Base-by-base conservation (phyloP, 345 rosid genomes). In the Eutrema japonicum region DNA sequence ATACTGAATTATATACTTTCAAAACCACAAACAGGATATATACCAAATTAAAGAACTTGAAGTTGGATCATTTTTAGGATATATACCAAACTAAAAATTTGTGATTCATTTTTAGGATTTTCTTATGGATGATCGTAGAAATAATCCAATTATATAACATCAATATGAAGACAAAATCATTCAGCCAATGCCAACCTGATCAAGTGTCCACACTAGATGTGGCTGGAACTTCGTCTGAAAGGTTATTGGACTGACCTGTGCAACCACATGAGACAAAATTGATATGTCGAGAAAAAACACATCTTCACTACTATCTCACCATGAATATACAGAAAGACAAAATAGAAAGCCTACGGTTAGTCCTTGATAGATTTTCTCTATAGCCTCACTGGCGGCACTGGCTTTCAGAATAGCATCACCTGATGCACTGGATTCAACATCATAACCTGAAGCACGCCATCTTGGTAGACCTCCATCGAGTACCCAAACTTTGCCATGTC, bases 371-470 rank as follows among this genome's bases (percentile, higher is more conserved):
- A 86, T 90, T 89, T 90, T 96, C 81, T 88, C 93, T 66, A 96
- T 88, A 32, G 98, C 99, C 79, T 96, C 98, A 73, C 82, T 90
- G 48, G 99, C 98, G 54, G 99, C 99, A 80, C 97, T 90, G 7
- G 97, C 95, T 82, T 90, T 96, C 83, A 96, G 60, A 83, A 92
- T 90, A 73, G 96, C 88, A 79, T 92, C 97, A 79, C 96, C 62
- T 30, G 99, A 96, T 72, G 99, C 96, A 83, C 98, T 96, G 49
- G 99, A 96, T 75, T 92, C 99, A 46, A 96, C 99, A 83, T 96
- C 98, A 70, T 85, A 96, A 18, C 99, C 99, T 22, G 87, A 89
- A 51, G 95, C 92, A 70, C 96, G 97, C 99, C 99, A 96, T 80
- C 91, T 90, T 35, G 97, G 99, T 42, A 96, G 69, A 62, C 99